phyloP scores from a whole-genome alignment of 495 filamentous ascomycete species.

The Talaromyces adpressus region DNA sequence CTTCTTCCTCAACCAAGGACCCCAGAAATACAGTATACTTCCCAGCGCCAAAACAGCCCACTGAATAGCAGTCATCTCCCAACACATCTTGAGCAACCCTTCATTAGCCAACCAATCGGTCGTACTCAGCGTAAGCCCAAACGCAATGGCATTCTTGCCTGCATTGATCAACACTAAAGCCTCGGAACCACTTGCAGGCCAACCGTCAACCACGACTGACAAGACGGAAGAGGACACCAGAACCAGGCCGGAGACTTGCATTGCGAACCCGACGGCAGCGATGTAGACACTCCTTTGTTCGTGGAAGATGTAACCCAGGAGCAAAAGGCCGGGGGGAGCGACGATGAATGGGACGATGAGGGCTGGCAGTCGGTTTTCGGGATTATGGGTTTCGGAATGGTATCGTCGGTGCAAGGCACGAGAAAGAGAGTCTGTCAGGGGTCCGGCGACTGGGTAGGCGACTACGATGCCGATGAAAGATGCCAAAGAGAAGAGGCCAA shows the following conservation, averaged over 20 bases:
- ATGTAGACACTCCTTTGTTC: constrained; percentile 15
- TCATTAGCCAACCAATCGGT: constrained; percentile 23
- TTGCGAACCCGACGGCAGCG: constrained; percentile 21
- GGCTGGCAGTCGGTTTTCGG: constrained; percentile 25
- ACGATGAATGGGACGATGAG: constrained; percentile 24
- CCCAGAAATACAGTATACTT: constrained; percentile 26
- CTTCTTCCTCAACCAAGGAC: constrained; percentile 21
- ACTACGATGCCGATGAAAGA: constrained; percentile 25
- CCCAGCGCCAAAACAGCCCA: constrained; percentile 27
- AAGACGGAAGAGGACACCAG: constrained; percentile 26
- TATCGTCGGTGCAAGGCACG: constrained; percentile 22
- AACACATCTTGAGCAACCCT: constrained; percentile 31
- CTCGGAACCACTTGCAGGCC: constrained; percentile 21
- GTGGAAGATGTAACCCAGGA: constrained; percentile 22
- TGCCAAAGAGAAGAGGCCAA: constrained; percentile 24
- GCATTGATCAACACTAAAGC: constrained; percentile 29
- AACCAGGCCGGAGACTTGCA: constrained; percentile 18
- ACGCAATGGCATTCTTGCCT: constrained; percentile 34
- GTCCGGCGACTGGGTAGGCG: constrained; percentile 25
- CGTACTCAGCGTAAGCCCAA: constrained; percentile 23
- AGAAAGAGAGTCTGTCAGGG: constrained; percentile 24
- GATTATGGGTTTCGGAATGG: constrained; percentile 18
- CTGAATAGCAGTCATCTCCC: constrained; percentile 29
- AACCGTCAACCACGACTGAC: constrained; percentile 26
- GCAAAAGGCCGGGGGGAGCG: constrained; percentile 21